Evolutionary conservation across 148 eudicot species (phyloP).

Genomic region (Silene conica): DNA sequence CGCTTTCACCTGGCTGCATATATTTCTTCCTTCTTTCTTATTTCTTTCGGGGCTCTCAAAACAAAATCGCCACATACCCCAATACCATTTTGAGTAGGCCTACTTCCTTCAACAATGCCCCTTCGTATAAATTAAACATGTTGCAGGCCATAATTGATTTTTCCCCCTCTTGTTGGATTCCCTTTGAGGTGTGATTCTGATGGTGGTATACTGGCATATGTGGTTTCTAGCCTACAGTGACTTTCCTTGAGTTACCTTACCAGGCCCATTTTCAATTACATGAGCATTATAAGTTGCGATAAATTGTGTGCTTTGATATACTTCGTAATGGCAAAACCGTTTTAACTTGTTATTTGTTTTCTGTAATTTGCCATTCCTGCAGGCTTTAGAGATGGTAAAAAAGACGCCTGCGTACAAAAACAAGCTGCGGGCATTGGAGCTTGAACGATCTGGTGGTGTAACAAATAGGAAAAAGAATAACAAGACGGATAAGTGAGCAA

Average conservation of each 20-base stretch:
- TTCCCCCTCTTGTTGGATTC: background rate
- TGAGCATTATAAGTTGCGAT: background rate
- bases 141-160: background rate
- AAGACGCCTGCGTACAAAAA: slow-evolving; percentile 96
- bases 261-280: background rate
- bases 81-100: background rate
- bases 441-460: slow-evolving; percentile 82
- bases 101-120: background rate
- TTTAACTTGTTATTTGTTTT: slow-evolving; percentile 5
- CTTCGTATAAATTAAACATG: too few species aligned
- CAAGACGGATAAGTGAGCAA: slow-evolving; percentile 61
- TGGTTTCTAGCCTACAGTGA: background rate
- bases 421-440: slow-evolving; percentile 69
- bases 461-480: slow-evolving; percentile 66
- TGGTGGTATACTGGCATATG: background rate
- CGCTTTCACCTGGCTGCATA: background rate
- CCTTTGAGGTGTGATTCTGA: background rate
- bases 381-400: slow-evolving; percentile 94
- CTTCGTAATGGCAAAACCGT: background rate
- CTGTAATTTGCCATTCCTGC: slow-evolving; percentile 3
- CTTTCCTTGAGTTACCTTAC: background rate
- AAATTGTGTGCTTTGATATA: background rate
- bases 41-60: background rate
- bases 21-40: background rate
- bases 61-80: background rate